Conservation (phyloP, 129 eudicot species). For the Scalesia atractyloides region DNA sequence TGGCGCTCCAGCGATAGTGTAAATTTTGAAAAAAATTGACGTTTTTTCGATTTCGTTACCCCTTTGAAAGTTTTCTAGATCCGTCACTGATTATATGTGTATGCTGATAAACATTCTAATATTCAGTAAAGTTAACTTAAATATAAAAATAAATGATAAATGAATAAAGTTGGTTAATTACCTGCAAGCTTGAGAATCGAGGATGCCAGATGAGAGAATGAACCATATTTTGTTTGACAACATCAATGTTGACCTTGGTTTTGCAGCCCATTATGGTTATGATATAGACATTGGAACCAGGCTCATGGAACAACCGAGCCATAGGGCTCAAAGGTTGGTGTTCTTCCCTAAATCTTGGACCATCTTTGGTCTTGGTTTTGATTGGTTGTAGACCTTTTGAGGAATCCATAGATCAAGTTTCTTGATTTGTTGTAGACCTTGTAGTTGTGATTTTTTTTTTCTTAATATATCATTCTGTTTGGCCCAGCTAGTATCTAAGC, state of each 20-base stretch:
- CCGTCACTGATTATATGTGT: too few relatives aligned
- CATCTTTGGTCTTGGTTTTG: constrained; percentile 32
- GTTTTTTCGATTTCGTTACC: too few relatives aligned
- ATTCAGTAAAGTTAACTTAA: too few relatives aligned
- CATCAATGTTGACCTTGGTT: constrained; percentile 36
- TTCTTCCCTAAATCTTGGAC: constrained; percentile 14
- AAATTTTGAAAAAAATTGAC: too few relatives aligned
- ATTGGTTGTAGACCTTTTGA: constrained; percentile 26
- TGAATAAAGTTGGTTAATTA: neutral
- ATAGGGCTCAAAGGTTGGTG: constrained; percentile 44
- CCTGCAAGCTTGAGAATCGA: constrained; percentile 56
- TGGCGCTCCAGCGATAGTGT: too few relatives aligned
- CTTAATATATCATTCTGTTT: neutral
- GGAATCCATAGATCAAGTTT: constrained; percentile 25
- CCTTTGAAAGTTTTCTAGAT: too few relatives aligned
- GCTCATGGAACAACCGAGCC: constrained; percentile 49
- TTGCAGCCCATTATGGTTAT: constrained; percentile 42
- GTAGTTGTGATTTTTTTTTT: too few relatives aligned
- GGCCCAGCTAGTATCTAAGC: constrained; percentile 12
- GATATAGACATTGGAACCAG: constrained; percentile 49
- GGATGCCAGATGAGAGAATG: constrained; percentile 43
- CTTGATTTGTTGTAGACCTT: constrained; percentile 28
- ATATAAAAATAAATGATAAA: too few relatives aligned
- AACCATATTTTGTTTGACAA: constrained; percentile 36
- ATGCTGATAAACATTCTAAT: too few relatives aligned